These are phyloP conservation scores for Mallotus repandus DNA, from an alignment of 441 rosid genomes.

Conservation along the genomic window DNA sequence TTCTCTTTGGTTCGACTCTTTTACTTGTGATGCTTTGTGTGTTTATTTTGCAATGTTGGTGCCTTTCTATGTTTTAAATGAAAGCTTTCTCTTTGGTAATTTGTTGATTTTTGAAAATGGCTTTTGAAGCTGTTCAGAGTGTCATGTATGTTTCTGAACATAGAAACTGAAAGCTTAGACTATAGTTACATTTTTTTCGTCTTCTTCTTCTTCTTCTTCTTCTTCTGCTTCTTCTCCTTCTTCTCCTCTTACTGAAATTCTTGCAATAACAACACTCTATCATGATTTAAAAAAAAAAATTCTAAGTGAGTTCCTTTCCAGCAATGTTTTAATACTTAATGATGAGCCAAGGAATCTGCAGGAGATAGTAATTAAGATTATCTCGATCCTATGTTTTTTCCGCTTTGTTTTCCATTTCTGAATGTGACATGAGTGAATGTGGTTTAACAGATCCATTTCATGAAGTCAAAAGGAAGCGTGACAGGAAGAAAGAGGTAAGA, in stretches of 20 bases:
- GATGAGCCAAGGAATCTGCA: background rate
- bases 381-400: background rate
- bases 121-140: slow-evolving; percentile 8
- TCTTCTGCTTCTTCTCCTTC: background rate
- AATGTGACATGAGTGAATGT: slow-evolving; percentile 21
- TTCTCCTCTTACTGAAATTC: slow-evolving; percentile 7
- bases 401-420: background rate
- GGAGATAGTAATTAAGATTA: background rate
- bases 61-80: slow-evolving; percentile 7
- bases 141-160: background rate
- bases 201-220: no score
- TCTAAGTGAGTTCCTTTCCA: background rate
- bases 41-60: slow-evolving; percentile 22
- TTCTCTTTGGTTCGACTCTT: background rate
- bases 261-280: background rate
- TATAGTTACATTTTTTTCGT: background rate
- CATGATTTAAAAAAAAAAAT: background rate
- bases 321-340: background rate
- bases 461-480: slow-evolving; percentile 85
- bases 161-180: background rate
- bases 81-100: slow-evolving; percentile 5
- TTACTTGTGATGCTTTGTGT: slow-evolving; percentile 1
- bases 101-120: slow-evolving; percentile 6
- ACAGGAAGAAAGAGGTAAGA: slow-evolving; percentile 72
- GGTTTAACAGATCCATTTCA: slow-evolving; percentile 70